These are phyloP conservation scores for Cryptococcus sp. DNA, from an alignment of 1,284 basidiomycete species.

Conservation along the genomic window DNA sequence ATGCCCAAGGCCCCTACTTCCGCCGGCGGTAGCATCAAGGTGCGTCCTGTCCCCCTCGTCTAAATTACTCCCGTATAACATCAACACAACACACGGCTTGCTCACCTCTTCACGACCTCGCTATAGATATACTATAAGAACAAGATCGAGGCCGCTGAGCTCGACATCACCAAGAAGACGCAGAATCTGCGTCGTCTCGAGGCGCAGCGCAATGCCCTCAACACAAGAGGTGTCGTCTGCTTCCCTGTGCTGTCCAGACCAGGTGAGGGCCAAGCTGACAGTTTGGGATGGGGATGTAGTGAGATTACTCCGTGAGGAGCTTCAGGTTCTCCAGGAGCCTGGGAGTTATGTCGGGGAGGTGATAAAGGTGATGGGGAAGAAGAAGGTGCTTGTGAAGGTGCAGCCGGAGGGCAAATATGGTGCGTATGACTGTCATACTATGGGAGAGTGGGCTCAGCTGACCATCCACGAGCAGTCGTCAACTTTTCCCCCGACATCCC, in stretches of 20 bases:
- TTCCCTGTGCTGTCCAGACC: not conserved
- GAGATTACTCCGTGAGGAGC: constrained; percentile 82
- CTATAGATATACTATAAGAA: constrained; percentile 82
- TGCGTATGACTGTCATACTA: constrained; percentile 46
- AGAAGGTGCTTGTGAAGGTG: constrained; percentile 96
- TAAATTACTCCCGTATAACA: no score
- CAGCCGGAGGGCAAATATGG: constrained; percentile 99
- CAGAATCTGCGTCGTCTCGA: constrained; percentile 93
- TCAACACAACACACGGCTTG: not conserved
- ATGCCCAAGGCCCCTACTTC: constrained; percentile 17
- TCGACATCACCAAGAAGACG: constrained; percentile 91
- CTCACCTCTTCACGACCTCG: constrained; percentile 1
- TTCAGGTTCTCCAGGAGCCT: constrained; percentile 92
- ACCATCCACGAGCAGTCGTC: constrained; percentile 63
- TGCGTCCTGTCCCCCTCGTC: constrained; percentile 8
- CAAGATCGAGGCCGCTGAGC: constrained; percentile 89
- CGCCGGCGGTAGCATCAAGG: constrained; percentile 31
- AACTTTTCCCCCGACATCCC: constrained; percentile 90
- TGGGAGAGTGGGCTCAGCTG: not conserved
- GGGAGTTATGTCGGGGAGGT: constrained; percentile 98
- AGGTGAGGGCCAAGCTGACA: not conserved
- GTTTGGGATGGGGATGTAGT: constrained; percentile 51
- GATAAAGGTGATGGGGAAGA: constrained; percentile 99
- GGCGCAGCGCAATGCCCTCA: constrained; percentile 93
- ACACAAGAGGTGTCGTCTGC: constrained; percentile 71